Evolutionary conservation across 225 moss, liverwort and hornwort genomes (phyloP), one percentile per base, ranked within the genome.

Genomic region (Pleurozium schreberi): DNA sequence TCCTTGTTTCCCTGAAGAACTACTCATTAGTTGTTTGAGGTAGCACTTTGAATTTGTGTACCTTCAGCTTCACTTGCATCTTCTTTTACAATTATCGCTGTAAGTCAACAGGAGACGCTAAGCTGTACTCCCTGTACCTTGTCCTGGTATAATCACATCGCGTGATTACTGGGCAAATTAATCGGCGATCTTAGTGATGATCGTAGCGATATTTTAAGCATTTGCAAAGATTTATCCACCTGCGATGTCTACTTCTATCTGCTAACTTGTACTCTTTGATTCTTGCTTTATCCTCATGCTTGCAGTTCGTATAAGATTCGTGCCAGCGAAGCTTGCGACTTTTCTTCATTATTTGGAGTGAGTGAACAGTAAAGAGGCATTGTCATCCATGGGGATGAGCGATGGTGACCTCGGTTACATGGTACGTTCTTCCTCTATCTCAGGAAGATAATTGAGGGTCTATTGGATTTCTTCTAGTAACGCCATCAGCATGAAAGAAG

Each of bases 361-460:
- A 89, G 68, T 77, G 60, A 83, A 55, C 67, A 40, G 19, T 88
- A 14, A 87, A 65, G 64, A 60, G 66, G 58, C 52, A 62, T 65
- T 87, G 70, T 88, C 49, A 79, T 75, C 90, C 64, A 93, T 94
- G 94, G 93, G 92, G 61, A 91, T 92, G 67, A 92, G 93, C 82
- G 92, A 92, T 75, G 93, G 88, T 82, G 92, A 91, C 85, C 91
- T 88, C 45, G 92, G 88, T 80, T 92, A 93, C 92, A 69, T 91
- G 93, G 94, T 94, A 89, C 80, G 86, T 65, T 81, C 17, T 89
- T 75, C 31, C 9, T 65, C 11, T 42, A 64, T 47, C 21, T 87
- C 31, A 4, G 43, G 63, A 82, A 62, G 62, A 12, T 62, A 45
- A 38, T 66, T 18, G 68, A 53, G 52, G 36, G 22, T 84, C 23